Conservation (phyloP, 768 basidiomycete genomes). For the Leccinum uliginosum region DNA sequence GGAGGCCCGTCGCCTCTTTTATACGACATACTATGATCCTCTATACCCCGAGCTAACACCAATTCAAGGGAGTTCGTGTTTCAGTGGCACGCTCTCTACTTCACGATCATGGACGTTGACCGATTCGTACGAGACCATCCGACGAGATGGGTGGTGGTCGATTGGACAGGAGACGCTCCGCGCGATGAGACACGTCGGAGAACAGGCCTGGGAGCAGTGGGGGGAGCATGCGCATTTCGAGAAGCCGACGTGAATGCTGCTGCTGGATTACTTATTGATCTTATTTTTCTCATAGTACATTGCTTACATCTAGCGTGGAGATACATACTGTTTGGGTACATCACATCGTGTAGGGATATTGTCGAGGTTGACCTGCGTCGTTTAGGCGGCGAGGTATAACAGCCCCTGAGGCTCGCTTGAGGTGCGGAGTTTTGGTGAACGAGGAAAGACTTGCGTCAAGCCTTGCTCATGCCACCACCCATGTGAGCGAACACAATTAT, state of each 20-base stretch:
- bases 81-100: constrained; percentile 31
- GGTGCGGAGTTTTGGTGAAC: not conserved
- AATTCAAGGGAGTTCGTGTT: constrained; percentile 30
- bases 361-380: not conserved
- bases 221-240: constrained; percentile 30
- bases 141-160: constrained; percentile 38
- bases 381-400: not conserved
- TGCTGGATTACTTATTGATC: constrained; percentile 16
- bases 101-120: constrained; percentile 36
- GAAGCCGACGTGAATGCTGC: constrained; percentile 25
- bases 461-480: constrained; percentile 18
- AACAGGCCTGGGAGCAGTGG: constrained; percentile 42
- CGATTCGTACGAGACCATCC: constrained; percentile 37
- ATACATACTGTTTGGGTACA: constrained; percentile 18
- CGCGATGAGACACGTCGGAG: constrained; percentile 35
- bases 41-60: constrained; percentile 70
- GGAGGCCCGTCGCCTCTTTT: constrained; percentile 52
- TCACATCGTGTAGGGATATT: constrained; percentile 4
- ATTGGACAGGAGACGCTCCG: constrained; percentile 36
- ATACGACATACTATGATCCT: constrained; percentile 76
- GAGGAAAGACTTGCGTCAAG: not conserved
- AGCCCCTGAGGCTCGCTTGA: not conserved
- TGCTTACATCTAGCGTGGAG: constrained; percentile 8
- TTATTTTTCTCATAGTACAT: constrained; percentile 14
- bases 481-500: constrained; percentile 19